Evolutionary conservation across 2,329 filamentous ascomycete species (phyloP), one percentile per base, ranked within the genome.

Genomic region (Fonsecaea pedrosoi): DNA sequence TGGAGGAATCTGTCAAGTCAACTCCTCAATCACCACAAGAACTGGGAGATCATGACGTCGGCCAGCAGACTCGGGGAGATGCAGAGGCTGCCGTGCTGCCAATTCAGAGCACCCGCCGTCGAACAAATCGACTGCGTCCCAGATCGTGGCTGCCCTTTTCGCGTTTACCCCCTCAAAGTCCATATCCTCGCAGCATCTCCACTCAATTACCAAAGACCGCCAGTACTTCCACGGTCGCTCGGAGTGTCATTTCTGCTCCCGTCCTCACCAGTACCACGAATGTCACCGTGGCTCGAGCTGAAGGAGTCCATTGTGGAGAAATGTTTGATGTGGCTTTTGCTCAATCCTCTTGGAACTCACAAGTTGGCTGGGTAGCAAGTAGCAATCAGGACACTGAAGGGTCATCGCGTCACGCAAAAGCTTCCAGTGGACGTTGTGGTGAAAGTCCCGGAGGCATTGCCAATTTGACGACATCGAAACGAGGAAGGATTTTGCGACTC

Each of bases 251-350:
- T 7, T 71, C 71, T 35, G 66, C 65, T 50, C 72, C 72, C n/a
- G 58, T 71, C 34, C 69, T 73, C 21, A 73, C 70, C 37, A 73
- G 71, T 45, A 73, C 72, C 30, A 71, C 71, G 50, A 73, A 73
- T 54, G 60, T 65, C 58, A 54, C 65, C 34, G 70, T 73, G 38
- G 72, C 72, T 42, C 69, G 60, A 42, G 40, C 61, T n/a, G 72
- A 73, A 56, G 66, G 69, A 21, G 68, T 73, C 37, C 55, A 69
- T 37, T 70, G 62, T 67, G 65, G 59, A 55, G 69, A 72, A 37
- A 60, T 71, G 42, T 61, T 67, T 38, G 64, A 66, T 42, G 37
- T 57, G n/a, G 40, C 42, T 12, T 66, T 69, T 54, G 54, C 64
- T 30, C 55, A 65, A 40, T 60, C 67, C 13, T 63, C 64, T 4